Evolutionary conservation across 2,329 filamentous ascomycete genomes (phyloP), one percentile per base, ranked within the genome.

Genomic region (Chrysoporthe cubensis): DNA sequence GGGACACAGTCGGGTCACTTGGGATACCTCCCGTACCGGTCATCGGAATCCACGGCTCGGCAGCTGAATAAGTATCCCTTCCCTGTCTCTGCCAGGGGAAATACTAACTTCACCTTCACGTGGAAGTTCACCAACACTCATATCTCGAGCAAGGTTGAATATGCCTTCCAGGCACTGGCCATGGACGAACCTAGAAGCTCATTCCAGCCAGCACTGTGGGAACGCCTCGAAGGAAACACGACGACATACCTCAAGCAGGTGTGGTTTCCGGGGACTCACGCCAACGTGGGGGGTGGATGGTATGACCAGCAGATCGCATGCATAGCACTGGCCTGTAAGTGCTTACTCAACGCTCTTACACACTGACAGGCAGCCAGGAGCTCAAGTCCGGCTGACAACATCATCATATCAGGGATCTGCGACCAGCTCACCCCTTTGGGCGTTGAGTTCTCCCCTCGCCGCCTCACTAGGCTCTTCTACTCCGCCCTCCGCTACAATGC

Each of bases 211-310:
- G 77, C 81, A 0, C 68, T 83, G n/a, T 83, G 81, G 81, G 78
- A 80, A 66, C 74, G 75, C 2, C 59, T 75, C 11, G 71, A 73
- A 2, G 72, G 70, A 8, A 76, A 74, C 70, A 68, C 67, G 1
- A 67, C 59, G 54, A 78, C 77, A 0, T 71, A 74, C 34, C 72
- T 79, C 6, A 75, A 74, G 68, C 77, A 79, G 71, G 75, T 77
- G 16, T 87, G 85, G 85, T 91, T 91, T 73, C 85, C 88, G 0
- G 88, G 88, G 13, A 83, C 82, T 64, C 89, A 91, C 73, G 85
- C 84, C 9, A 87, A 89, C 70, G 85, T 89, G 52, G 88, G 88
- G 32, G 88, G 88, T 34, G 88, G 88, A 1, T 88, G 85, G 85
- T 64, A 72, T 44, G 77, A 78, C 62, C 77, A 78, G 71, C 75